Evolutionary conservation across 2,329 filamentous ascomycete genomes (phyloP).

Genomic region (Aspergillus sp.): DNA sequence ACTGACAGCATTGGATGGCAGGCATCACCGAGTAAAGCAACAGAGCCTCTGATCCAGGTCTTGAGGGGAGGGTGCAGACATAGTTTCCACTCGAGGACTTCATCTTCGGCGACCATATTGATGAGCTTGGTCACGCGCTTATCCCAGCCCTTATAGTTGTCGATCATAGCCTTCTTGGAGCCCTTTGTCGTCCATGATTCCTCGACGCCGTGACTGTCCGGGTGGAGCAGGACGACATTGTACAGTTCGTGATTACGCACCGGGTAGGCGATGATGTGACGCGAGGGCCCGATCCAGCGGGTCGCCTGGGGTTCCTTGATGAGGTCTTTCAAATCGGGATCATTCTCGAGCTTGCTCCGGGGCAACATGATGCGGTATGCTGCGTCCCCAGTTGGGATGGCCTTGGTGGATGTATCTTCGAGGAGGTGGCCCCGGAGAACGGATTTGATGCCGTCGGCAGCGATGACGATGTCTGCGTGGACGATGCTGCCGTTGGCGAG

Average conservation of each 20-base stretch:
- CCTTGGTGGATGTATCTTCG: constrained; percentile 18
- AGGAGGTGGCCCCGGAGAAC: constrained; percentile 38
- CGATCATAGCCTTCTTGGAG: constrained; percentile 57
- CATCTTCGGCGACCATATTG: constrained; percentile 54
- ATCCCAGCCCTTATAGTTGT: constrained; percentile 60
- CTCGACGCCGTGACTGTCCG: constrained; percentile 56
- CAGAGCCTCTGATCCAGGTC: constrained; percentile 30
- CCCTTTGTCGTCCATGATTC: constrained; percentile 62
- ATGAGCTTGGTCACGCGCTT: constrained; percentile 56
- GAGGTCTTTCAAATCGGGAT: constrained; percentile 63
- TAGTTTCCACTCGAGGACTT: constrained; percentile 35
- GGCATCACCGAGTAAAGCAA: constrained; percentile 38
- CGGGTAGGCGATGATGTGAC: constrained; percentile 75
- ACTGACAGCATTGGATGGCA: constrained; percentile 43
- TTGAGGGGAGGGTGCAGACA: constrained; percentile 28
- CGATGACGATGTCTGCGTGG: constrained; percentile 46
- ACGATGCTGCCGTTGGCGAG: constrained; percentile 21
- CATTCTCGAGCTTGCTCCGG: constrained; percentile 60
- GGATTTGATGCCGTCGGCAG: constrained; percentile 53
- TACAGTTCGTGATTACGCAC: constrained; percentile 63
- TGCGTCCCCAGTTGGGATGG: constrained; percentile 60
- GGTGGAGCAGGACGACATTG: constrained; percentile 60
- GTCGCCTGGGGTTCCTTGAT: constrained; percentile 64
- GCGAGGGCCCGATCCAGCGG: constrained; percentile 70
- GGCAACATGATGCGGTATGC: constrained; percentile 75